These are phyloP conservation scores for Dryadomyces sulphureus DNA, from an alignment of 2,329 filamentous ascomycete genomes.

Conservation along the genomic window DNA sequence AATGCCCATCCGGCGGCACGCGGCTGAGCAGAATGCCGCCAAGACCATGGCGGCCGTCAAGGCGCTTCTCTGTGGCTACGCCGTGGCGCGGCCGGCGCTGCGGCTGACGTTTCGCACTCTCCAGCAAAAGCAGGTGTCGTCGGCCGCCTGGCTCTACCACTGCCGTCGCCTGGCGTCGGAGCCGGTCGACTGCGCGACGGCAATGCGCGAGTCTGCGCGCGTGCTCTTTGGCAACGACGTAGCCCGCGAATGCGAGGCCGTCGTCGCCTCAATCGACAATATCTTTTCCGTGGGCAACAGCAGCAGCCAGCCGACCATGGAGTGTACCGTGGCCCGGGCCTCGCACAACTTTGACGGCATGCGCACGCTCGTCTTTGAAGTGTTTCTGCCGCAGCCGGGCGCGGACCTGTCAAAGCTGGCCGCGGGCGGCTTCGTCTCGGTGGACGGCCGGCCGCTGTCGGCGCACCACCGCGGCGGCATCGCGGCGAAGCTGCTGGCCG, in stretches of 20 bases:
- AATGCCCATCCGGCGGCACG: constrained; percentile 49
- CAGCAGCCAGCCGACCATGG: neutral
- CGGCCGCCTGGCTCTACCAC: constrained; percentile 42
- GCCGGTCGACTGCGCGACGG: constrained; percentile 11
- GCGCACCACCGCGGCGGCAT: constrained; percentile 37
- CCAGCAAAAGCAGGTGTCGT: constrained; percentile 27
- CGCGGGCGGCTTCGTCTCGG: constrained; percentile 46
- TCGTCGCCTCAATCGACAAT: neutral
- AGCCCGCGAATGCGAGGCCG: constrained; percentile 6
- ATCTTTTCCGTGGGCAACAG: neutral
- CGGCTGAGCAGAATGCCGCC: constrained; percentile 38
- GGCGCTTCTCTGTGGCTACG: constrained; percentile 47
- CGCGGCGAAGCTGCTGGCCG: constrained; percentile 40
- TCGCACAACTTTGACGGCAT: neutral
- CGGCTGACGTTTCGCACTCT: constrained; percentile 45
- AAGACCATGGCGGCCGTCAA: constrained; percentile 45
- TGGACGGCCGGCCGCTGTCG: constrained; percentile 53
- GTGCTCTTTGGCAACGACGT: constrained; percentile 43
- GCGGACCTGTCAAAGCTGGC: constrained; percentile 28
- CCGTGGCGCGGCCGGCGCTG: constrained; percentile 47
- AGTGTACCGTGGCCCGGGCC: constrained; percentile 5
- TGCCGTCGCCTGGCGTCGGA: constrained; percentile 2
- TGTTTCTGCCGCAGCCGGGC: constrained; percentile 39
- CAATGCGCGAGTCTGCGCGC: constrained; percentile 39
- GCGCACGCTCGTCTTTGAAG: constrained; percentile 31